Evolutionary conservation across 768 basidiomycete genomes (phyloP).

Genomic region (Macrocybe gigantea): DNA sequence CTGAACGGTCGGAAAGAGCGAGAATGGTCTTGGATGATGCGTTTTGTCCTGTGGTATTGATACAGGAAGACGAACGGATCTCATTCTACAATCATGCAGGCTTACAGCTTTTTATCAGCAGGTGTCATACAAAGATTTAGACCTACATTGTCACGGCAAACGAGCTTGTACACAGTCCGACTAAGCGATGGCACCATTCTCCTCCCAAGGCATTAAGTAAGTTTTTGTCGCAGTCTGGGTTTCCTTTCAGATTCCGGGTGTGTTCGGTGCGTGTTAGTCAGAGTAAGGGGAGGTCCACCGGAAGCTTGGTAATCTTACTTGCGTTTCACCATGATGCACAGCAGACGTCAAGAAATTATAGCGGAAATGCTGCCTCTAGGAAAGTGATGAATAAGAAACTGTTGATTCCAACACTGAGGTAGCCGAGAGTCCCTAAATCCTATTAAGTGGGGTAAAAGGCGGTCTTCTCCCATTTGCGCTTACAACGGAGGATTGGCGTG

Average conservation of each 20-base stretch:
- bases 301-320: slow-evolving; percentile 14
- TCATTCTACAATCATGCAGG: too few species aligned
- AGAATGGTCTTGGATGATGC: too few species aligned
- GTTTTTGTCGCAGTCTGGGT: background rate
- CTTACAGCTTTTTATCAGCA: too few species aligned
- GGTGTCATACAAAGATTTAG: too few species aligned
- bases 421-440: slow-evolving; percentile 33
- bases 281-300: too few species aligned
- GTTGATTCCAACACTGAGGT: slow-evolving; percentile 53
- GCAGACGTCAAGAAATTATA: slow-evolving; percentile 48
- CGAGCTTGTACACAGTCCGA: slow-evolving; percentile 15
- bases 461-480: slow-evolving; percentile 1
- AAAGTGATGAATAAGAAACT: slow-evolving; percentile 43
- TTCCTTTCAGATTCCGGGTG: background rate
- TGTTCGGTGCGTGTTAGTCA: background rate
- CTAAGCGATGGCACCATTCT: slow-evolving; percentile 19
- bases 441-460: background rate
- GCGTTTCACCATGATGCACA: slow-evolving; percentile 46
- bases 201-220: too few species aligned
- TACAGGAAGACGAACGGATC: too few species aligned
- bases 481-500: slow-evolving; percentile 42
- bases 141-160: slow-evolving; percentile 19
- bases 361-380: slow-evolving; percentile 38
- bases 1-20: too few species aligned
- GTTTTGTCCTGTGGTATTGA: too few species aligned